Evolutionary conservation across 1,284 basidiomycete species (phyloP).

Genomic region (Schizophyllum amplum): DNA sequence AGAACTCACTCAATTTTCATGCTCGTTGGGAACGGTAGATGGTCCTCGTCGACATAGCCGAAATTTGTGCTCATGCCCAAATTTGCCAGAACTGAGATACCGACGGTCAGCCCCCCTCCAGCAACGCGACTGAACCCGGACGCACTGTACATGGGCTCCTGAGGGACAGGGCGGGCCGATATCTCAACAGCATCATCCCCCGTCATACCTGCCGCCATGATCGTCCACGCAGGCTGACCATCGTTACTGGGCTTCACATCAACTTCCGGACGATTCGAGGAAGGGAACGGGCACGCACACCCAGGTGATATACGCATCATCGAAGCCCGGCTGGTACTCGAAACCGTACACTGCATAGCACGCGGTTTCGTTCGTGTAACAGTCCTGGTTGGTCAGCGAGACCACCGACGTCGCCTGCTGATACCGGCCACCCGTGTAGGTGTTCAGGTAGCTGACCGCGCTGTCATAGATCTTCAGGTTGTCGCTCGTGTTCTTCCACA

Average conservation of each 20-base stretch:
- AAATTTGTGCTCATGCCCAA: slow-evolving; percentile 80
- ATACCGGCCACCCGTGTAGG: slow-evolving; percentile 52
- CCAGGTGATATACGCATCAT: slow-evolving; percentile 22
- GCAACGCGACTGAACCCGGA: background rate
- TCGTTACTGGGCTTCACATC: slow-evolving; percentile 17
- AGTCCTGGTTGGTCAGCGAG: slow-evolving; percentile 39
- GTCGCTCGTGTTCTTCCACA: slow-evolving; percentile 40
- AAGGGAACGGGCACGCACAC: background rate
- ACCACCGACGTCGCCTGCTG: slow-evolving; percentile 63
- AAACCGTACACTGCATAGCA: slow-evolving; percentile 48
- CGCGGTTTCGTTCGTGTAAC: slow-evolving; percentile 34
- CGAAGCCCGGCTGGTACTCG: slow-evolving; percentile 45
- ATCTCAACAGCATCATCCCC: slow-evolving; percentile 63
- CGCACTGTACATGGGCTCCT: slow-evolving; percentile 70
- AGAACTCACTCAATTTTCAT: slow-evolving; percentile 67
- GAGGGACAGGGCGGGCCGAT: slow-evolving; percentile 64
- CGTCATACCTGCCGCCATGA: slow-evolving; percentile 65
- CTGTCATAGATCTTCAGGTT: slow-evolving; percentile 42
- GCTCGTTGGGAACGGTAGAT: slow-evolving; percentile 59
- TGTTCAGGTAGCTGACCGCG: slow-evolving; percentile 37
- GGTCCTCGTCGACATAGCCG: slow-evolving; percentile 54
- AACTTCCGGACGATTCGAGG: background rate
- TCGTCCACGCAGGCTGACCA: slow-evolving; percentile 63
- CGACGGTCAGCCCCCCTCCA: slow-evolving; percentile 4
- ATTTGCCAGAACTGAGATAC: slow-evolving; percentile 70